Conservation (phyloP, 1,139 yeast species). For the Hyphopichia fennica region DNA sequence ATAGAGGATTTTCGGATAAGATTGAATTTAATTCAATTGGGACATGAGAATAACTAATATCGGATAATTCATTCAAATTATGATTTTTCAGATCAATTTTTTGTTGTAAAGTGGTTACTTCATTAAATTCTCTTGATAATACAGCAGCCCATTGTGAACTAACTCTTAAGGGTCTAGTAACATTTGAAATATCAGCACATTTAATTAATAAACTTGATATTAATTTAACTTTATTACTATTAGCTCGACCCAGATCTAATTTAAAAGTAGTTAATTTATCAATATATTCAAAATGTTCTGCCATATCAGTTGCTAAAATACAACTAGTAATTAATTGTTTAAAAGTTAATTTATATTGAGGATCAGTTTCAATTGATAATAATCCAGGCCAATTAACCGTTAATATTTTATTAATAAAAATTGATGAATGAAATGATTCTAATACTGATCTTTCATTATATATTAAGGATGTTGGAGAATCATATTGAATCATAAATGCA, state of each 20-base stretch:
- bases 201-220: conserved; percentile 72
- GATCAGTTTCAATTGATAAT: conserved; percentile 21
- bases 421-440: conserved; percentile 81
- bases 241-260: conserved; percentile 19
- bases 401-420: conserved; percentile 61
- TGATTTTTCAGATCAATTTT: too few species aligned
- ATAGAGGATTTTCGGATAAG: conserved; percentile 43
- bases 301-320: conserved; percentile 93
- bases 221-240: conserved; percentile 39
- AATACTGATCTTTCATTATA: conserved; percentile 71
- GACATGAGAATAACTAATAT: conserved; percentile 27
- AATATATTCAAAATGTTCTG: conserved; percentile 78
- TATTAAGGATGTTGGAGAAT: conserved; percentile 64
- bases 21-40: conserved; percentile 36
- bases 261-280: conserved; percentile 38
- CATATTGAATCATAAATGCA: conserved; percentile 59
- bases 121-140: conserved; percentile 73
- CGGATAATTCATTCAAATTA: conserved; percentile 11
- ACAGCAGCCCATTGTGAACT: conserved; percentile 87
- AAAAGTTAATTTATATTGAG: conserved; percentile 16
- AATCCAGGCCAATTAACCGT: conserved; percentile 63
- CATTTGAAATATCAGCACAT: conserved; percentile 94
- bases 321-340: conserved; percentile 40
- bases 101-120: conserved; percentile 57
- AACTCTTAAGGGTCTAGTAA: conserved; percentile 72